These are phyloP conservation scores for Opeltia flavorubescens DNA, from an alignment of 495 filamentous ascomycete genomes.

Conservation along the genomic window DNA sequence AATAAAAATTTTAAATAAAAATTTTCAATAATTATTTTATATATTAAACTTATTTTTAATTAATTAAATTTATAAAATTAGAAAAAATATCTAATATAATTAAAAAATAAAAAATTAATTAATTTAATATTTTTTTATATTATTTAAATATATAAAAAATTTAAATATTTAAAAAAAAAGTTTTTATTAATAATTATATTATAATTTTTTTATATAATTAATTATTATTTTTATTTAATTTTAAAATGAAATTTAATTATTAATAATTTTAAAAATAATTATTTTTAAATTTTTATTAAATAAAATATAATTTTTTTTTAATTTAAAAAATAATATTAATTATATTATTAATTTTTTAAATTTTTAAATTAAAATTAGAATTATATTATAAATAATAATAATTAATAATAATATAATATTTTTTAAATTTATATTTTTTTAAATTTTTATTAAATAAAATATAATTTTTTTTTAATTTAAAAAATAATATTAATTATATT, in stretches of 20 bases:
- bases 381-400: conserved; percentile 1
- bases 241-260: not conserved
- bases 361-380: not conserved
- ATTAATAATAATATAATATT: not conserved
- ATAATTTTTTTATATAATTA: not conserved
- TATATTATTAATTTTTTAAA: no score
- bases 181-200: not conserved
- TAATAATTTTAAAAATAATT: not conserved
- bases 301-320: conserved; percentile 1
- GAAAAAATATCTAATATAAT: no score
- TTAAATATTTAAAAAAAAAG: not conserved
- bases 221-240: not conserved
- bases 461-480: not conserved
- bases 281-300: not conserved
- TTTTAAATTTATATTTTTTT: not conserved
- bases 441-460: not conserved
- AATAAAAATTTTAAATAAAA: no score
- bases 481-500: not conserved
- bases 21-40: not conserved
- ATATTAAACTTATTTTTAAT: not conserved
- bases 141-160: not conserved
- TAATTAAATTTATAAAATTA: not conserved
- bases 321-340: not conserved
- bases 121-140: not conserved
- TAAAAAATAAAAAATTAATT: not conserved